Evolutionary conservation across 108 stramenopile genomes (phyloP).

Genomic region (Aurantiochytrium sp.): DNA sequence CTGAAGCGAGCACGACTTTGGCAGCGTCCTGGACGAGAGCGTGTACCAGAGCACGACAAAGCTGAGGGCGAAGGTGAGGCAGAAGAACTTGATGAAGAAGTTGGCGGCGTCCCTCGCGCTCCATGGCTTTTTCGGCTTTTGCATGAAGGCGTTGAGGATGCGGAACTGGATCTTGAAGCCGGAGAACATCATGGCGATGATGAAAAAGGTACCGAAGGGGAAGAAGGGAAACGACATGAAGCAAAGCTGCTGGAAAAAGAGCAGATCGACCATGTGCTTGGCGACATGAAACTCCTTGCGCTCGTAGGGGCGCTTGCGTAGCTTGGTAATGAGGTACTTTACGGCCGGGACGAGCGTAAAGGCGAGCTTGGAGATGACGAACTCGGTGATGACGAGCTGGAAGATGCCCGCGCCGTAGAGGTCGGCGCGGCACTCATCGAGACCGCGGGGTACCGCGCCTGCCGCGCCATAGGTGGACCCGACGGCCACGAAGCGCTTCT

Average conservation of each 20-base stretch:
- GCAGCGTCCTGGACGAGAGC: not conserved
- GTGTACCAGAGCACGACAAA: not conserved
- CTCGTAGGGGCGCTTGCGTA: not conserved
- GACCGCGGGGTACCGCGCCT: not conserved
- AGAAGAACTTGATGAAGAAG: constrained; percentile 28
- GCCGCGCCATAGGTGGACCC: not conserved
- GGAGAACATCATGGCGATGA: not conserved
- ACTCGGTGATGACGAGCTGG: not conserved
- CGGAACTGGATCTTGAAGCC: not conserved
- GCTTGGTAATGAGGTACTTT: not conserved
- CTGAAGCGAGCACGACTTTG: not conserved
- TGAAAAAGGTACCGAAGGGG: not conserved
- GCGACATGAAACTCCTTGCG: not conserved
- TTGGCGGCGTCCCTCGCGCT: constrained; percentile 18
- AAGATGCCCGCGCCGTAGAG: not conserved
- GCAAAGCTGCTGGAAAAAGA: constrained; percentile 10
- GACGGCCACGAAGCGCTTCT: not conserved
- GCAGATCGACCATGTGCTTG: constrained; percentile 29
- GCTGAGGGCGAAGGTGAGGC: not conserved
- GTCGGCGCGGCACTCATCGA: not conserved
- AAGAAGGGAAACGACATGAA: constrained; percentile 25
- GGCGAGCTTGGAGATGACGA: not conserved
- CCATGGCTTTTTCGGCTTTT: constrained; percentile 16
- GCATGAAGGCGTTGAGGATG: not conserved
- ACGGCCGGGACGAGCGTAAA: not conserved